These are phyloP conservation scores for Albizia julibrissin DNA, from an alignment of 306 rosid genomes.

Conservation along the genomic window DNA sequence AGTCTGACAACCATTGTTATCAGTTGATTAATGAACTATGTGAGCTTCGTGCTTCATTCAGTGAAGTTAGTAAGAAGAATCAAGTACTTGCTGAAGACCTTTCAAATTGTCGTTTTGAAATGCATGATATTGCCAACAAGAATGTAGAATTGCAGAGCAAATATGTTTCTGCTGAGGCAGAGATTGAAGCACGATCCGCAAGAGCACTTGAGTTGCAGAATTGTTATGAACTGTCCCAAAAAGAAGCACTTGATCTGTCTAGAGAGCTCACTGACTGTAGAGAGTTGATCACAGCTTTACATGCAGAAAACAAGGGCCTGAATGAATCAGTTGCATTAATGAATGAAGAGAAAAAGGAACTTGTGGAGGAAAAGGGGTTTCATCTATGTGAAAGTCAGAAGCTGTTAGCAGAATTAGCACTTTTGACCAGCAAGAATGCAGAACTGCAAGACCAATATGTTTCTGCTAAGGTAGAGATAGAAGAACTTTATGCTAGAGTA, in stretches of 20 bases:
- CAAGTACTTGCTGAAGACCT: conserved; percentile 65
- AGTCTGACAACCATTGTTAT: conserved; percentile 52
- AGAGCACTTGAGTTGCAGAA: conserved; percentile 45
- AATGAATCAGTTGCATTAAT: conserved; percentile 38
- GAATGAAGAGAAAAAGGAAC: conserved; percentile 46
- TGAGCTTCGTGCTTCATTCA: conserved; percentile 47
- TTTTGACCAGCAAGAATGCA: conserved; percentile 42
- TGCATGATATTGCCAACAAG: conserved; percentile 50
- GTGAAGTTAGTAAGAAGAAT: conserved; percentile 57
- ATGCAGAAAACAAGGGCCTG: conserved; percentile 49
- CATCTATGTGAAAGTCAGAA: conserved; percentile 46
- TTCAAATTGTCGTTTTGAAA: conserved; percentile 57
- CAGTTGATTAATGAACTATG: conserved; percentile 57
- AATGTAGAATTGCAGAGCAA: conserved; percentile 62
- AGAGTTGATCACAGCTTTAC: conserved; percentile 41
- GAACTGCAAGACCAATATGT: conserved; percentile 57
- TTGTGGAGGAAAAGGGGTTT: conserved; percentile 42
- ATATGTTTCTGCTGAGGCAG: conserved; percentile 40
- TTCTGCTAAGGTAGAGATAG: conserved; percentile 40
- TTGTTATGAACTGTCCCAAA: conserved; percentile 57
- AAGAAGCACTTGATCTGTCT: conserved; percentile 52
- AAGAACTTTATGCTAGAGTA: conserved; percentile 42
- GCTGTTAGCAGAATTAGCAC: conserved; percentile 34
- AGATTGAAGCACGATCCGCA: conserved; percentile 46
- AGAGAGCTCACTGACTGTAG: conserved; percentile 71